A percentile compares a stretch with the other conserved stretches of the same genome.
phyloP scores from a whole-genome alignment of 140 eudicot species.

The Bidens hawaiensis region DNA sequence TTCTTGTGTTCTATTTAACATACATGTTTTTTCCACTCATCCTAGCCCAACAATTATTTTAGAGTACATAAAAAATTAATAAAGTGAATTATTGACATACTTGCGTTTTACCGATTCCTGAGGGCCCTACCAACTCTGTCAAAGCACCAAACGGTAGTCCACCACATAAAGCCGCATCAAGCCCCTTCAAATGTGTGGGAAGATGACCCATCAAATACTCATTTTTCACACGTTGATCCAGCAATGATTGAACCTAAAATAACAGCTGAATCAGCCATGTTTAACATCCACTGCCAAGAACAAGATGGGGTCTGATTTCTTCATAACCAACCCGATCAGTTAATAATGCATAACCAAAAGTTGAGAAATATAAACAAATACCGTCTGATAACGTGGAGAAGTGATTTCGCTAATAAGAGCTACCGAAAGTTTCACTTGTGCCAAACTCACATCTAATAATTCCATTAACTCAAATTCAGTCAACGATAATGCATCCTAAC shows the following conservation, averaged over 20 bases:
- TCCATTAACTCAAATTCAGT: slow-evolving; percentile 90
- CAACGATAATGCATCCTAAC: slow-evolving; percentile 72
- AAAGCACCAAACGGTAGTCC: slow-evolving; percentile 87
- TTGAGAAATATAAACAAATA: neutral
- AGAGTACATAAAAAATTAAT: neutral
- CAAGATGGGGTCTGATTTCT: neutral
- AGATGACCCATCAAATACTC: slow-evolving; percentile 66
- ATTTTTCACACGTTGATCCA: slow-evolving; percentile 47
- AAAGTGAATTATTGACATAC: slow-evolving; percentile 30
- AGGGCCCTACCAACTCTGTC: slow-evolving; percentile 91
- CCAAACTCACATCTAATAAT: slow-evolving; percentile 57
- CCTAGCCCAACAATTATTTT: neutral
- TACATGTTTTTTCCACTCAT: neutral
- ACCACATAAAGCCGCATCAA: slow-evolving; percentile 73
- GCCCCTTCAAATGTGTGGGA: slow-evolving; percentile 73
- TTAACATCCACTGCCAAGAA: neutral
- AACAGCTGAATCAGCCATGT: slow-evolving; percentile 18
- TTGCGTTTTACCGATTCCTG: slow-evolving; percentile 95
- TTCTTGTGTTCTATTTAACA: neutral
- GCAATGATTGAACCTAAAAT: slow-evolving; percentile 56
- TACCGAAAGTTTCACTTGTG: slow-evolving; percentile 50
- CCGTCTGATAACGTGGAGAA: slow-evolving; percentile 75
- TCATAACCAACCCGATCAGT: neutral
- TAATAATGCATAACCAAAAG: neutral
- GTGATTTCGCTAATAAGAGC: slow-evolving; percentile 58